Evolutionary conservation across 345 rosid genomes (phyloP).

Genomic region (Populus euphratica): DNA sequence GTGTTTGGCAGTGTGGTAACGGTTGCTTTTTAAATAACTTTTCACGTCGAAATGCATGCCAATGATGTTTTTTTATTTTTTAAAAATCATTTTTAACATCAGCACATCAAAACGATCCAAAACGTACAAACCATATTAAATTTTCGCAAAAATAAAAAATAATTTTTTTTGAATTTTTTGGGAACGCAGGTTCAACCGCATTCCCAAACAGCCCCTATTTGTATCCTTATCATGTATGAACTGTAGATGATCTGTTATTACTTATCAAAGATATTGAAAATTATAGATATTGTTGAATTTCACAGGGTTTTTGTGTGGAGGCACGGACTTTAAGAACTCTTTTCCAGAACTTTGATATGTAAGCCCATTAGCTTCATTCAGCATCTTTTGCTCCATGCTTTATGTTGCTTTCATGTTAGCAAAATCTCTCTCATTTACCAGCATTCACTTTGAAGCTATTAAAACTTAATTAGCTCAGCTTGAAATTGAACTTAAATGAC

Average conservation of each 20-base stretch:
- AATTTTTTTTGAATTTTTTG: too few relatives aligned
- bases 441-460: neutral
- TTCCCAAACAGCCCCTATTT: neutral
- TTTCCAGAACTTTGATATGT: constrained; percentile 97
- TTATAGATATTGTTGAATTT: constrained; percentile 24
- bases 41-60: too few relatives aligned
- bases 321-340: constrained; percentile 75
- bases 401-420: constrained; percentile 15
- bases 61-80: too few relatives aligned
- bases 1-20: too few relatives aligned
- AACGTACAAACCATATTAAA: too few relatives aligned
- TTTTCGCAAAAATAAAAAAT: too few relatives aligned
- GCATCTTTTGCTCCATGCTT: constrained; percentile 10
- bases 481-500: neutral
- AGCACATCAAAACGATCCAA: too few relatives aligned
- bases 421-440: neutral
- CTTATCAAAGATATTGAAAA: neutral
- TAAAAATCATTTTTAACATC: too few relatives aligned
- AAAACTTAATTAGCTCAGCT: too few relatives aligned
- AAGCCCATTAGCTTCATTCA: constrained; percentile 32
- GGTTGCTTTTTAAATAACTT: too few relatives aligned
- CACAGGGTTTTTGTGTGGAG: constrained; percentile 95
- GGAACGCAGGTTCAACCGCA: too few relatives aligned
- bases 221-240: neutral
- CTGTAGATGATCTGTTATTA: neutral